Base-by-base conservation (phyloP, 2,329 filamentous ascomycete species). In the Hypoxylon sp. region DNA sequence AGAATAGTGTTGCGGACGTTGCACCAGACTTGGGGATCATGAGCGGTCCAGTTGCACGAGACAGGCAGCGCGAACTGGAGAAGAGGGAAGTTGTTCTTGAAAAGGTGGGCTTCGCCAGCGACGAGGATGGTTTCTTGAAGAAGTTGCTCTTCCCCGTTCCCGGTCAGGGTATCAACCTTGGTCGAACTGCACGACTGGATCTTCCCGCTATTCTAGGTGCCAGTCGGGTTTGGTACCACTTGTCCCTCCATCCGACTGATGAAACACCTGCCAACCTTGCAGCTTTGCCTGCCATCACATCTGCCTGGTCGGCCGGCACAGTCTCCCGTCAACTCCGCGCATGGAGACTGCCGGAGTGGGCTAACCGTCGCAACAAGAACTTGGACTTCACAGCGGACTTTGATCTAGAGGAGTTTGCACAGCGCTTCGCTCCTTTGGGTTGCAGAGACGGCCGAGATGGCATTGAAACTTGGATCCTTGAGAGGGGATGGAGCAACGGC, bases 321-420 rank as follows among this genome's bases (percentile, higher is more conserved):
- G 91, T 99, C 0, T 99, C 95, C 2, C 90, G 93, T 60, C 95
- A 99, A 77, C 86, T 99, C 17, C 91, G 95, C 17, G 87, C 93
- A 2, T 99, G 95, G 94, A 88, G 95, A 72, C 82, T 99, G 15
- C 91, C 95, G 0, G 95, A 99, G 77, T 99, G 95, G 95, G 92
- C 94, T 1, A 99, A 98, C 75, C 89, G 94, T 58, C 88, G 95
- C 51, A 96, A 94, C 76, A 93, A 92, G 75, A 89, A 91, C 71
- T 87, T 98, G 2, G 95, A 99, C 75, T 99, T 97, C 77, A 99
- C 95, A 0, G 93, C 94, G 1, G 95, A 99, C 73, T 99, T 98
- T 70, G 95, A 99, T 72, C 82, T 94, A 4, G 92, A 97, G 15
- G 95, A 99, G 76, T 98, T 99, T 72, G 86, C 89, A 19, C 88